Conservation (phyloP, 352 stramenopile genomes). For the Pythium phragmiticola region DNA sequence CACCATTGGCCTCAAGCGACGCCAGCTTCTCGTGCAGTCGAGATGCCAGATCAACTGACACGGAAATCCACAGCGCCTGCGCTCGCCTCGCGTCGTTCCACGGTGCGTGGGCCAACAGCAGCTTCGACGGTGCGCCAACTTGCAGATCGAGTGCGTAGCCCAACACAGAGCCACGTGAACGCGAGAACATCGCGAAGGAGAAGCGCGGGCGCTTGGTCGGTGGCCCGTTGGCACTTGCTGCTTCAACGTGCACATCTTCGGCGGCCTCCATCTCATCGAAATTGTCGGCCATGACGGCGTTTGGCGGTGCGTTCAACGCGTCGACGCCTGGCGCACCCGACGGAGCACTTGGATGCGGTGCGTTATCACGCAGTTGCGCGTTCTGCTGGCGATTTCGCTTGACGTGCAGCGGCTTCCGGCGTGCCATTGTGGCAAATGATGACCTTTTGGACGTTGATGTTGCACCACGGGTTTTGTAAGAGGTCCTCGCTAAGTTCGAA, state of each 20-base stretch:
- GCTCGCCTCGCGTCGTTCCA: slow-evolving; percentile 15
- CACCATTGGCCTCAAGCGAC: not conserved
- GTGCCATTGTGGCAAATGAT: slow-evolving; percentile 25
- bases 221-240: not conserved
- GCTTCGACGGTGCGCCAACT: not conserved
- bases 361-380: slow-evolving; percentile 3
- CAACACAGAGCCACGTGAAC: not conserved
- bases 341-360: not conserved
- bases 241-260: slow-evolving; percentile 10
- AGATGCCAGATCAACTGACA: slow-evolving; percentile 16
- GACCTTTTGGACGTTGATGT: slow-evolving; percentile 1
- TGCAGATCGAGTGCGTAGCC: not conserved
- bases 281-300: slow-evolving; percentile 11
- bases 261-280: not conserved
- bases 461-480: not conserved
- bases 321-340: not conserved
- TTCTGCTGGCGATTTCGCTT: slow-evolving; percentile 25
- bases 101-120: not conserved
- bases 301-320: slow-evolving; percentile 4
- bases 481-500: not conserved
- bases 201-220: slow-evolving; percentile 13
- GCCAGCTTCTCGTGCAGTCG: slow-evolving; percentile 9
- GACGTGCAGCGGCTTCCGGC: slow-evolving; percentile 35
- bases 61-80: slow-evolving; percentile 25
- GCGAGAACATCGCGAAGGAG: not conserved